These are phyloP conservation scores for Saprolegnia diclina DNA, from an alignment of 352 stramenopile species.

Conservation along the genomic window DNA sequence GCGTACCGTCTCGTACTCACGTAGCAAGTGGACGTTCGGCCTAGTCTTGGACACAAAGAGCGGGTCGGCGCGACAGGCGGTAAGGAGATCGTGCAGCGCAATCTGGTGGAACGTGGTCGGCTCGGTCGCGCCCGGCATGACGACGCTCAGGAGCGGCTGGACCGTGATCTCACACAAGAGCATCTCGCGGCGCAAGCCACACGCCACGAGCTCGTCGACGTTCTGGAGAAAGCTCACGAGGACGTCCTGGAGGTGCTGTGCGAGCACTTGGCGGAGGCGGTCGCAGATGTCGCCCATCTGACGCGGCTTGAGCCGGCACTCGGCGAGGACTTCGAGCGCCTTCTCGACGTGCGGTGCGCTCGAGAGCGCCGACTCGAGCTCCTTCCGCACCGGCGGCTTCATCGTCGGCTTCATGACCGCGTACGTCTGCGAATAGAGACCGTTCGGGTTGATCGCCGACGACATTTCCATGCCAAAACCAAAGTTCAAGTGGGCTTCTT, in stretches of 20 bases:
- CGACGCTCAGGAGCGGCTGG: slow-evolving; percentile 65
- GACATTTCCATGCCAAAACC: slow-evolving; percentile 26
- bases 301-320: slow-evolving; percentile 9
- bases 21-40: slow-evolving; percentile 59
- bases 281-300: slow-evolving; percentile 36
- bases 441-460: slow-evolving; percentile 18
- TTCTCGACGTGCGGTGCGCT: slow-evolving; percentile 18
- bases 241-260: slow-evolving; percentile 80
- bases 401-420: slow-evolving; percentile 15
- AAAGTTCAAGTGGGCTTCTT: slow-evolving; percentile 8
- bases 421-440: slow-evolving; percentile 4
- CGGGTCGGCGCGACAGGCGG: slow-evolving; percentile 51
- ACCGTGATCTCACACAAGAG: slow-evolving; percentile 59
- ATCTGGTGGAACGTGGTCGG: slow-evolving; percentile 64
- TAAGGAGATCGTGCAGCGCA: slow-evolving; percentile 74
- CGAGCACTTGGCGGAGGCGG: slow-evolving; percentile 72
- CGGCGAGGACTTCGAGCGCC: slow-evolving; percentile 6
- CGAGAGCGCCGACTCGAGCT: slow-evolving; percentile 15
- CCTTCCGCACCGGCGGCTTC: slow-evolving; percentile 10
- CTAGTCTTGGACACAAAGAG: slow-evolving; percentile 71
- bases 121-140: slow-evolving; percentile 47
- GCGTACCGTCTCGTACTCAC: slow-evolving; percentile 70
- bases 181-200: slow-evolving; percentile 72
- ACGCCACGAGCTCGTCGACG: slow-evolving; percentile 69
- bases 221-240: slow-evolving; percentile 78